Base-by-base conservation (phyloP, 108 stramenopile species). In the Skeletonema menzelii region DNA sequence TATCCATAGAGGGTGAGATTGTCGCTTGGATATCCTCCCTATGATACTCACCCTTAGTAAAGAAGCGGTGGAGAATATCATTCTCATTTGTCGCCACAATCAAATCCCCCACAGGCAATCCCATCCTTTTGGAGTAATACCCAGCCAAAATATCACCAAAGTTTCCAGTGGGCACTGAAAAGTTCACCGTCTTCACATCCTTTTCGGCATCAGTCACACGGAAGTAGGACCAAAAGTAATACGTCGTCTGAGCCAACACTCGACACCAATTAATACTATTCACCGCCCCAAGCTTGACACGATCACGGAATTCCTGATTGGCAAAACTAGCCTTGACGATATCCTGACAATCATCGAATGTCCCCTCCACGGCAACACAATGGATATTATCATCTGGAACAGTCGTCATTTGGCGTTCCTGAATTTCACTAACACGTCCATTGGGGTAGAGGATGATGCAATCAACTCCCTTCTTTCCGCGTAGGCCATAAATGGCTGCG, bases 181-280 rank as follows among this genome's bases (percentile, higher is more conserved):
- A 99, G 71, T 77, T 84, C 15, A 98, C 83, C 66, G 77, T 68
- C 17, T 60, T 46, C 26, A 85, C 87, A 55, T 70, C 82, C 57
- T 70, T 81, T 37, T 79, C 75, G 14, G 73, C 49, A 65, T 92
- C 95, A 8, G 95, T 97, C 8, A 97, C 91, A 53, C 97, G 85
- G 34, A 99, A 75, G 76, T 97, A 96, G 44, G 91, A 89, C 95
- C 96, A 99, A 86, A 96, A 99, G 86, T 98, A 99, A 79, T 99
- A 99, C 7, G 97, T 97, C 35, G 95, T 98, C 87, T 99, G 99
- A 1, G 98, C 99, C 72, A 99, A 83, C 20, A 99, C 97, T 34
- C 99, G 93, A 38, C 96, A 97, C 97, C 98, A 99, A 77, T 99
- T 99, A 84, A 99, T 99, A 5, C 93, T 95, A 82, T 99, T 99